Conservation (phyloP, 2,329 filamentous ascomycete genomes). For the Monilinia fructicola region DNA sequence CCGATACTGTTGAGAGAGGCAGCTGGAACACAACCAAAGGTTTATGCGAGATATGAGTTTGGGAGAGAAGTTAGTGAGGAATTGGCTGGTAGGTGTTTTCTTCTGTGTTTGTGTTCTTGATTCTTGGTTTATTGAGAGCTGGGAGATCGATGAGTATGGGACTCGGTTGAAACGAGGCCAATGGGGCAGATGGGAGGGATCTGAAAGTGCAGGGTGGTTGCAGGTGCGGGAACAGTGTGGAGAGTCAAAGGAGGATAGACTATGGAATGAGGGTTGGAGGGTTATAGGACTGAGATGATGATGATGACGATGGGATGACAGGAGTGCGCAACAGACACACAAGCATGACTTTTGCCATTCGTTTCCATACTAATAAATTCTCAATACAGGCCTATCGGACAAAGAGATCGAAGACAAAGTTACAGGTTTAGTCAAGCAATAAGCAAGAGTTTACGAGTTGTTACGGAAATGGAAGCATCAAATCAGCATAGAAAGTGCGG, state of each 20-base stretch:
- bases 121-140: background rate
- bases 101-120: slow-evolving; percentile 4
- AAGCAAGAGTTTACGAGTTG: background rate
- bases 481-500: background rate
- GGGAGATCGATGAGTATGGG: background rate
- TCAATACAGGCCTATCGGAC: slow-evolving; percentile 59
- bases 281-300: background rate
- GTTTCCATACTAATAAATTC: background rate
- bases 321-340: background rate
- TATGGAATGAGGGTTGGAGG: background rate
- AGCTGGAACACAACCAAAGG: slow-evolving; percentile 74
- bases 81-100: slow-evolving; percentile 52
- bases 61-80: slow-evolving; percentile 67
- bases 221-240: background rate
- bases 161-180: background rate
- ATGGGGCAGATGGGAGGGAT: background rate
- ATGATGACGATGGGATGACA: slow-evolving; percentile 30
- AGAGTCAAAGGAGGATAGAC: background rate
- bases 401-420: slow-evolving; percentile 55
- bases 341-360: too few species aligned
- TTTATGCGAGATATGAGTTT: slow-evolving; percentile 87
- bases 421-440: slow-evolving; percentile 23
- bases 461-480: background rate
- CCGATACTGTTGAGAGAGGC: slow-evolving; percentile 97
- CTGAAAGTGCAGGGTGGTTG: too few species aligned